phyloP scores from a whole-genome alignment of 1,139 yeast species.

The Debaryomycetaceae sp. region DNA sequence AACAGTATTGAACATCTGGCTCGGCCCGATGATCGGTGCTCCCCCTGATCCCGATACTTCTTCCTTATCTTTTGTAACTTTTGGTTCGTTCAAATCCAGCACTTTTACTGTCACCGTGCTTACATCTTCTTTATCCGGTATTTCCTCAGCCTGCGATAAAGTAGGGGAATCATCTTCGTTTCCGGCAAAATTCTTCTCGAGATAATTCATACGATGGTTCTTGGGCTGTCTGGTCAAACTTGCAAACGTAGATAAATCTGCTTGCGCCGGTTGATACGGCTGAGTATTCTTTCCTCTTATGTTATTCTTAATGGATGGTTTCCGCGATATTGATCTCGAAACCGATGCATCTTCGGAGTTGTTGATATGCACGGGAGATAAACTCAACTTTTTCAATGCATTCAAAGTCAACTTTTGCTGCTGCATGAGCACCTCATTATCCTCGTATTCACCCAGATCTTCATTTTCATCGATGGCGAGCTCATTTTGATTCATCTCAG shows the following conservation, averaged over 20 bases:
- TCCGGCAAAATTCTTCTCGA: neutral
- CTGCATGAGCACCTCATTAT: conserved; percentile 37
- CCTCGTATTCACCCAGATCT: conserved; percentile 18
- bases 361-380: conserved; percentile 40
- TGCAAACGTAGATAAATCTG: conserved; percentile 47
- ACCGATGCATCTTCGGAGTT: conserved; percentile 9
- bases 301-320: conserved; percentile 10
- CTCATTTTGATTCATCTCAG: conserved; percentile 2
- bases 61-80: neutral
- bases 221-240: conserved; percentile 47
- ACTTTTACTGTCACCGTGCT: neutral
- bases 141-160: neutral
- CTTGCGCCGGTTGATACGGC: conserved; percentile 55
- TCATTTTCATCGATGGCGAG: conserved; percentile 11
- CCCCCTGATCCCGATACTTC: neutral
- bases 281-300: conserved; percentile 13
- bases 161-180: neutral
- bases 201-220: conserved; percentile 2
- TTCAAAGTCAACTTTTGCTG: conserved; percentile 43
- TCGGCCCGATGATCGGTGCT: neutral
- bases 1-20: neutral
- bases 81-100: neutral
- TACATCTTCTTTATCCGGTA: neutral
- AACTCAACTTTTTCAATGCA: conserved; percentile 44
- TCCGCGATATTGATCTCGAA: conserved; percentile 9